Evolutionary conservation across 2,329 filamentous ascomycete genomes (phyloP).

Genomic region (Pseudogymnoascus sp.): DNA sequence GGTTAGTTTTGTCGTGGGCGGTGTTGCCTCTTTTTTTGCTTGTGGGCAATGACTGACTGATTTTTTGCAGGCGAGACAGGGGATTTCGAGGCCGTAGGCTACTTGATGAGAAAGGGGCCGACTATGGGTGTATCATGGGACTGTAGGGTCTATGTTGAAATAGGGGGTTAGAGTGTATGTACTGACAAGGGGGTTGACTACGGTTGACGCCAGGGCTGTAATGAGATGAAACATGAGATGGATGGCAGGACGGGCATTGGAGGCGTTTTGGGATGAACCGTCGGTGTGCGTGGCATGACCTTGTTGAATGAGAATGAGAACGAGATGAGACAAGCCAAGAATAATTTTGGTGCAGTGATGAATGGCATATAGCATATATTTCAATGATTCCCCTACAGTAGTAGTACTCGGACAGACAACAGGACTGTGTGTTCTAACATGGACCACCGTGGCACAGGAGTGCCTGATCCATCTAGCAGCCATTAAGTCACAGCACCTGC

Average conservation of each 20-base stretch:
- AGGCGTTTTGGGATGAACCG: background rate
- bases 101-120: background rate
- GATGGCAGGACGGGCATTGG: background rate
- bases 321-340: background rate
- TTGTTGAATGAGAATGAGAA: background rate
- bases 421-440: too few species aligned
- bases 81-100: slow-evolving; percentile 36
- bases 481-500: background rate
- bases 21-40: too few species aligned
- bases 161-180: background rate
- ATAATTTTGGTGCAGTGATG: background rate
- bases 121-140: too few species aligned
- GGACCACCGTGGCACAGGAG: too few species aligned
- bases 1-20: slow-evolving; percentile 37
- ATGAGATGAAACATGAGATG: background rate
- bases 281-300: background rate
- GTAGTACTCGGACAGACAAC: too few species aligned
- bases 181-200: background rate
- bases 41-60: too few species aligned
- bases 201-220: background rate
- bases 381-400: too few species aligned
- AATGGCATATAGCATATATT: background rate
- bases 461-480: too few species aligned
- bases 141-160: background rate
- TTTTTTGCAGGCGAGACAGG: slow-evolving; percentile 38